Evolutionary conservation across 129 eudicot species (phyloP).

Genomic region (Flaveria brownii): DNA sequence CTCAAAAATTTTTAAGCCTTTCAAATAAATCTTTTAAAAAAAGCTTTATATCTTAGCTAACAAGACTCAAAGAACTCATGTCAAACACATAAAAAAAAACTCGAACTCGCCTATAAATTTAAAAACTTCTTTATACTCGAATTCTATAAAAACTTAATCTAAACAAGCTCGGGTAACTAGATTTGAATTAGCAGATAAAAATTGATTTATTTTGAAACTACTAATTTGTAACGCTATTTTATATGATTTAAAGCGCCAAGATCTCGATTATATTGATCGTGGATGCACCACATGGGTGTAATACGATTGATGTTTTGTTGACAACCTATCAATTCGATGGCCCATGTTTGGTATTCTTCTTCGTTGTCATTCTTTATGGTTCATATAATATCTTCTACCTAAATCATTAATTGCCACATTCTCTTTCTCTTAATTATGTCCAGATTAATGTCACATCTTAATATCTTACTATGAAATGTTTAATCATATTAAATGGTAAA

Average conservation of each 20-base stretch:
- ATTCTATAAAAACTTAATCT: not conserved
- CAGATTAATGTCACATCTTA: constrained; percentile 22
- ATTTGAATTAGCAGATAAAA: not conserved
- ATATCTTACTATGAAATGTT: not conserved
- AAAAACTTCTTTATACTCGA: not conserved
- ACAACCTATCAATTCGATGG: constrained; percentile 37
- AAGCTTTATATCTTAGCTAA: not conserved
- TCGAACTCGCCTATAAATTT: not conserved
- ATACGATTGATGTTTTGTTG: constrained; percentile 34
- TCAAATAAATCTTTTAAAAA: not conserved
- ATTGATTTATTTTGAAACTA: not conserved
- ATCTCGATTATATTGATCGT: constrained; percentile 19
- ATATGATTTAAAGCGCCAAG: not conserved
- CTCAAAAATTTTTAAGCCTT: not conserved
- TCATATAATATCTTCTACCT: constrained; percentile 31
- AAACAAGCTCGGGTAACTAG: not conserved
- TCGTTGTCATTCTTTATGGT: constrained; percentile 36
- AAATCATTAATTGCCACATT: constrained; percentile 34
- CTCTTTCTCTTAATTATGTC: constrained; percentile 6
- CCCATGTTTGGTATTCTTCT: constrained; percentile 29
- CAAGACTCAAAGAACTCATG: not conserved
- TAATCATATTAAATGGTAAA: not conserved
- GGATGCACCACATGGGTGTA: constrained; percentile 37
- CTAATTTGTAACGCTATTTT: not conserved
- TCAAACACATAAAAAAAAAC: not conserved